Evolutionary conservation across 805 yeast species (phyloP).

Genomic region (Isabelozyma gotoi): DNA sequence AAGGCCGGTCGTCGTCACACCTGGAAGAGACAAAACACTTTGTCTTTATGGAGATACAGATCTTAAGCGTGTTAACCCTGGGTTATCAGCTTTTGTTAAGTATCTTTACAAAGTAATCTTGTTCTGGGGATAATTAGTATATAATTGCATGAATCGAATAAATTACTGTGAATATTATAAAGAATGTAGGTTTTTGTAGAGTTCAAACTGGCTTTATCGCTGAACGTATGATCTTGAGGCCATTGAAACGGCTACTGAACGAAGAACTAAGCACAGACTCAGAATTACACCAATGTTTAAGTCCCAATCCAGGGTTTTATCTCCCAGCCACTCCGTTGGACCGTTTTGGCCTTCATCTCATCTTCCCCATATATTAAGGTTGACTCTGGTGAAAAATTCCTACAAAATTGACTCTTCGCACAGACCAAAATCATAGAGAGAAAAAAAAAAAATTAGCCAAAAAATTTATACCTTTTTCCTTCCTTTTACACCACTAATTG

Average conservation of each 20-base stretch:
- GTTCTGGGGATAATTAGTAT: neutral
- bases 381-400: neutral
- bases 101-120: neutral
- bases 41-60: conserved; percentile 99
- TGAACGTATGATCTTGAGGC: no score
- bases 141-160: neutral
- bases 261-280: no score
- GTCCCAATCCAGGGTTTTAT: no score
- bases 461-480: neutral
- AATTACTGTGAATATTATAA: neutral
- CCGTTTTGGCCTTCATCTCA: no score
- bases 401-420: neutral
- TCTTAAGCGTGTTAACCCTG: conserved; percentile 42
- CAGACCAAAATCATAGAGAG: no score
- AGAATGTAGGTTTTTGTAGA: neutral
- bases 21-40: conserved; percentile 99
- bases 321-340: no score
- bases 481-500: neutral
- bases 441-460: neutral
- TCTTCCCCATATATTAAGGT: neutral
- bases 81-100: neutral
- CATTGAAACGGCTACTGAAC: no score
- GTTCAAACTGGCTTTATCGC: no score
- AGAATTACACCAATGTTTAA: no score
- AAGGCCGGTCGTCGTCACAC: conserved; percentile 98